Evolutionary conservation across 2,329 filamentous ascomycete species (phyloP).

Genomic region (Onygena corvina): DNA sequence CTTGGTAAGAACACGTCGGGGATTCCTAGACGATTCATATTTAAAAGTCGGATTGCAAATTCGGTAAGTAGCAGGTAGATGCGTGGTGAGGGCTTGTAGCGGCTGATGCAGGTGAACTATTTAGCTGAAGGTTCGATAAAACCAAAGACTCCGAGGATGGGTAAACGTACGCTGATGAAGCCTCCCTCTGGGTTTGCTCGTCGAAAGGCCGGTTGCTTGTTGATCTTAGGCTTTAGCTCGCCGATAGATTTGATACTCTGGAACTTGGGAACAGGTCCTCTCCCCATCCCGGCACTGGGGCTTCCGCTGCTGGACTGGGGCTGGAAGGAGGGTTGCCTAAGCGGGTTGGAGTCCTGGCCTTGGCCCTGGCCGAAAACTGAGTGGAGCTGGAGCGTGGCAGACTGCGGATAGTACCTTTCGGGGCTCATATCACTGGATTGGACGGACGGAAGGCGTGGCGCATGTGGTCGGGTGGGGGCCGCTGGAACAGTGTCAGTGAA

Average conservation of each 20-base stretch:
- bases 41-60: conserved; percentile 98
- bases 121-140: conserved; percentile 15
- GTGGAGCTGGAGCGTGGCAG: conserved; percentile 59
- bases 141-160: conserved; percentile 8
- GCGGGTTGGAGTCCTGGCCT: conserved; percentile 41
- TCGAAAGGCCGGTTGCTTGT: conserved; percentile 76
- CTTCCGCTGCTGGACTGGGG: conserved; percentile 35
- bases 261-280: conserved; percentile 75
- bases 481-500: conserved; percentile 11
- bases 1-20: conserved; percentile 88
- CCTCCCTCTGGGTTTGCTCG: conserved; percentile 93
- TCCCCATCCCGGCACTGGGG: conserved; percentile 22
- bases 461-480: conserved; percentile 33
- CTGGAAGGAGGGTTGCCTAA: conserved; percentile 32
- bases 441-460: conserved; percentile 63
- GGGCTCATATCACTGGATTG: conserved; percentile 54
- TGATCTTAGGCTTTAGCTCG: conserved; percentile 73
- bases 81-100: conserved; percentile 84
- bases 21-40: conserved; percentile 95
- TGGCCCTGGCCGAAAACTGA: conserved; percentile 43
- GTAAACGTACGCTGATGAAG: conserved; percentile 74
- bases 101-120: conserved; percentile 46
- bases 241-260: conserved; percentile 59
- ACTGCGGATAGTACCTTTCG: conserved; percentile 59
- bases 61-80: conserved; percentile 87